Percentiles rank a stretch among this genome's conserved stretches.
Conservation (phyloP, 2,329 filamentous ascomycete species). For the Calonectria pteridis region DNA sequence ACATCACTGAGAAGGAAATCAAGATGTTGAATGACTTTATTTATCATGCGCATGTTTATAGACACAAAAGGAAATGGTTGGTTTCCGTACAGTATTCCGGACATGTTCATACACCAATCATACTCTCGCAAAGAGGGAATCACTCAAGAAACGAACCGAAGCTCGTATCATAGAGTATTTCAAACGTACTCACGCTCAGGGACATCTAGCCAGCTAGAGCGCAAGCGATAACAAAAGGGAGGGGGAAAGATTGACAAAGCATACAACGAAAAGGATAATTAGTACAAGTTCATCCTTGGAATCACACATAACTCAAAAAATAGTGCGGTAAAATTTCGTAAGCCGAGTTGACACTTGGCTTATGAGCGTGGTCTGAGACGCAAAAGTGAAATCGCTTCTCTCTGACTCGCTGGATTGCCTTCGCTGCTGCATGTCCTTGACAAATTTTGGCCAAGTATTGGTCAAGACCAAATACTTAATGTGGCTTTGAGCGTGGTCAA, state of each 20-base stretch:
- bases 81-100: background rate
- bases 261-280: too few species aligned
- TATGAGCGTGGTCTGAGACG: background rate
- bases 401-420: background rate
- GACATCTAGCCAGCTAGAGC: background rate
- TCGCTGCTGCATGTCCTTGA: conserved; percentile 48
- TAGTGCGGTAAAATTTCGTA: background rate
- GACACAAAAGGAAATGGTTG: background rate
- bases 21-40: background rate
- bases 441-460: conserved; percentile 75
- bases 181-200: background rate
- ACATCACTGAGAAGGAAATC: background rate
- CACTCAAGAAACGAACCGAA: background rate
- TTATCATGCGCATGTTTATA: background rate
- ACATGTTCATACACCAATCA: background rate
- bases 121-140: background rate
- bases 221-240: background rate
- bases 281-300: background rate
- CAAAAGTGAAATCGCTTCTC: background rate
- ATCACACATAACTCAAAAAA: background rate
- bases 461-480: conserved; percentile 77
- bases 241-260: background rate
- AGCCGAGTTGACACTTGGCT: background rate
- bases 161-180: background rate
- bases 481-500: conserved; percentile 69